These are phyloP conservation scores for Microdochium nivale DNA, from an alignment of 2,329 filamentous ascomycete genomes.

Conservation along the genomic window DNA sequence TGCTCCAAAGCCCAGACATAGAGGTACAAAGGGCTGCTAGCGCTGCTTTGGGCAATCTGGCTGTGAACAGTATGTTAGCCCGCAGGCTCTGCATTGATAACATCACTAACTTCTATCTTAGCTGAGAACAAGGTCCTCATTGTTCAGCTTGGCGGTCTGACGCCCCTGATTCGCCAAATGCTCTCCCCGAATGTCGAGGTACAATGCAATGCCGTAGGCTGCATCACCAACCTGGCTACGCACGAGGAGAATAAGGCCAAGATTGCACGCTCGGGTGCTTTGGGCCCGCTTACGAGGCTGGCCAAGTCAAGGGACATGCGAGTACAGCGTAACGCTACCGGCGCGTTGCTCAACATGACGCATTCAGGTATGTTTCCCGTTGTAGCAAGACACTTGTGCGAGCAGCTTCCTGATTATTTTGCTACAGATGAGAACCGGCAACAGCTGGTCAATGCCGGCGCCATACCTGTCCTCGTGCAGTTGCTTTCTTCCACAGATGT, in stretches of 20 bases:
- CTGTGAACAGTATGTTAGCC: slow-evolving; percentile 75
- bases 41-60: slow-evolving; percentile 89
- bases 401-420: background rate
- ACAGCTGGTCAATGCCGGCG: slow-evolving; percentile 92
- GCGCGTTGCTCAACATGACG: slow-evolving; percentile 96
- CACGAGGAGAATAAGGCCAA: slow-evolving; percentile 99
- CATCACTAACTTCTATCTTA: slow-evolving; percentile 32
- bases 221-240: slow-evolving; percentile 95
- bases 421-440: slow-evolving; percentile 85
- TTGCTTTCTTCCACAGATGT: slow-evolving; percentile 88
- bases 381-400: background rate
- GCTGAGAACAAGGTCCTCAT: slow-evolving; percentile 98
- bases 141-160: slow-evolving; percentile 81
- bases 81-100: background rate
- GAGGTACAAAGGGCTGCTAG: slow-evolving; percentile 96
- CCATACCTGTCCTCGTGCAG: slow-evolving; percentile 95
- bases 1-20: slow-evolving; percentile 90
- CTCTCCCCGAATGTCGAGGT: slow-evolving; percentile 96
- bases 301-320: slow-evolving; percentile 98
- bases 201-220: slow-evolving; percentile 97
- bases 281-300: slow-evolving; percentile 81
- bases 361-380: slow-evolving; percentile 68
- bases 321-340: slow-evolving; percentile 94
- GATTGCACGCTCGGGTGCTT: slow-evolving; percentile 88
- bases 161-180: slow-evolving; percentile 94